Evolutionary conservation across 257 asterid genomes (phyloP), one percentile per base, ranked within the genome.

Genomic region (Ilex aquifolium): DNA sequence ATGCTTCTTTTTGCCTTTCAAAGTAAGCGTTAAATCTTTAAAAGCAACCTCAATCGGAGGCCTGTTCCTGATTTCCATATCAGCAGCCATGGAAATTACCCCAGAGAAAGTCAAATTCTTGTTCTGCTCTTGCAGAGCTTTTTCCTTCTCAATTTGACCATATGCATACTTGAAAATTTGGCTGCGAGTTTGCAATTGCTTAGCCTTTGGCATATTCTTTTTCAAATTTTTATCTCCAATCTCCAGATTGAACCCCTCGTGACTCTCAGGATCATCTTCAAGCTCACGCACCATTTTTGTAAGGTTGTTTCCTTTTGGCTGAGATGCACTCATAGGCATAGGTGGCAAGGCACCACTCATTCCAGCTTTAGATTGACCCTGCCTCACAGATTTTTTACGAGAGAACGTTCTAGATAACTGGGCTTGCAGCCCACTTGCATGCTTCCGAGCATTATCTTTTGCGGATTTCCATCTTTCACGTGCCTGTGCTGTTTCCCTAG

Each of bases 151-250:
- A 40, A 93, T 87, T 71, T 93, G 90, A 53, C 95, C 95, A 62
- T 93, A 89, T 0, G 99, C 99, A 50, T 93, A 93, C 76, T 88
- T 93, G 78, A 93, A 93, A 32, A 93, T 90, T 74, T 93, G 99
- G 72, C 96, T 93, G 42, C 91, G 88, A 10, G 99, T 93, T 48
- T 90, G 97, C 75, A 93, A 57, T 52, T 85, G 84, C 63, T 92
- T 87, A 61, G 79, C 85, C 71, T 82, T 89, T 42, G 72, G 61
- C 40, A 54, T 78, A 12, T 85, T 83, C 76, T 82, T 90, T 64
- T 85, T 87, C 48, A 87, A 16, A 76, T 87, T 90, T 68, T 82
- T 93, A 73, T 93, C 97, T 32, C 99, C 99, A 44, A 90, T 90
- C 64, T 90, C 88, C 70, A 93, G 67, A 44, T 84, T 70, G 72